Evolutionary conservation across 1,139 yeast species (phyloP), one percentile per base, ranked within the genome.

Genomic region (Scheffersomyces parashehatae): DNA sequence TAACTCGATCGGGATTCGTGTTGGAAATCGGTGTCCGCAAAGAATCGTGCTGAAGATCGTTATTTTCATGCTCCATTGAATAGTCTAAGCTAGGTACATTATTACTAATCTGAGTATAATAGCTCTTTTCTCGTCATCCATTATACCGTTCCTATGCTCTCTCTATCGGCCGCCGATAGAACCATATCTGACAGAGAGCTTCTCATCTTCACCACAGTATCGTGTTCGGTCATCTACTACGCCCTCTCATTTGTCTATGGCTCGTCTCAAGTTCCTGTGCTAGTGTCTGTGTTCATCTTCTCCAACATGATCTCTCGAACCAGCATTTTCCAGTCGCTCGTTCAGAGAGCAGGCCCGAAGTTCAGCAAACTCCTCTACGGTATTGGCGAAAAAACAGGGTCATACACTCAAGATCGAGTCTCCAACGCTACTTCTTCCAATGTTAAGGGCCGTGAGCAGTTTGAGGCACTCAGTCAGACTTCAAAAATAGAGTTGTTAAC

Each of bases 401-500:
- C 26, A 5, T 20, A 20, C 8, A 20, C 1, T 3, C 26, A 20
- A 20, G 45, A 35, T 28, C 16, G 15, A 12, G 13, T 30, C 12
- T 14, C 38, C 15, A 26, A 24, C 29, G 40, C 37, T 20, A 46
- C 53, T 3, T 6, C 28, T 7, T n/a, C 40, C 6, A 46, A 8
- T 12, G 51, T 50, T 4, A 29, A 41, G 10, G 52, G 51, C n/a
- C 44, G 52, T 40, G 43, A 40, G 10, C 44, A 39, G 8, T 64
- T 62, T 41, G 39, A 37, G 8, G 36, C 39, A 1, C 48, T 65
- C 37, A 44, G 54, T 13, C 58, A 57, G n/a, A 36, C 45, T 5
- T 55, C 60, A 15, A 53, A 60, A 39, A 15, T 53, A 20, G 79
- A 76, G 41, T 46, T 83, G 14, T 54, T 82, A 1, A 65, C 74